Evolutionary conservation across 1,284 basidiomycete species (phyloP), one percentile per base, ranked within the genome.

Genomic region (Ustilago crameri): DNA sequence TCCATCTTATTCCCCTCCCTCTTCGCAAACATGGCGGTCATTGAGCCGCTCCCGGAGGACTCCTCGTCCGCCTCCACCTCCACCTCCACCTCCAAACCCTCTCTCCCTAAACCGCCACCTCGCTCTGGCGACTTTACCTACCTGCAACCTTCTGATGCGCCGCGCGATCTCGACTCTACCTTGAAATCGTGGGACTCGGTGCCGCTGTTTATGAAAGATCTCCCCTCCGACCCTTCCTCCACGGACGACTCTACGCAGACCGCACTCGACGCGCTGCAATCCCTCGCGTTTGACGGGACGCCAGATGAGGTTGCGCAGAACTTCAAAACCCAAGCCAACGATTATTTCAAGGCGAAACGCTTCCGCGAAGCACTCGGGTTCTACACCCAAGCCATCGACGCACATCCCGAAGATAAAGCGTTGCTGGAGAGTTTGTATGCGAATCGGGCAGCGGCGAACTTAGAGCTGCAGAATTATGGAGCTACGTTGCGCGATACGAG

Each of bases 281-380:
- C 88, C 73, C 87, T 98, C 24, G 89, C 88, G 2, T 88, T 94
- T 82, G 94, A 98, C 18, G 95, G 94, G 12, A 91, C 92, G 23
- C 91, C 94, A 30, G 92, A 97, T 86, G 95, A 98, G 84, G 87
- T 93, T 72, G 93, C 95, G 0, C 86, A 89, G 66, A 95, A 92
- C 82, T 97, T 97, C 85, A 97, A 97, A 84, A 89, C 92, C 53
- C 93, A 97, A 83, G 95, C 93, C 3, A 97, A 97, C 83, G 92
- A 94, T 58, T 93, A 96, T 78, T 97, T 92, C 85, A 90, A 89
- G 66, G 90, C 90, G 22, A 93, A 91, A 81, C 88, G 92, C 46
- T 92, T 89, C 84, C 88, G 90, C 27, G 95, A 98, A 82, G 95
- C 95, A 2, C 73, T 90, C 10, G 89, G 89, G 0, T 97, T 98